These are phyloP conservation scores for Geum urbanum DNA, from an alignment of 306 rosid genomes.

Conservation along the genomic window DNA sequence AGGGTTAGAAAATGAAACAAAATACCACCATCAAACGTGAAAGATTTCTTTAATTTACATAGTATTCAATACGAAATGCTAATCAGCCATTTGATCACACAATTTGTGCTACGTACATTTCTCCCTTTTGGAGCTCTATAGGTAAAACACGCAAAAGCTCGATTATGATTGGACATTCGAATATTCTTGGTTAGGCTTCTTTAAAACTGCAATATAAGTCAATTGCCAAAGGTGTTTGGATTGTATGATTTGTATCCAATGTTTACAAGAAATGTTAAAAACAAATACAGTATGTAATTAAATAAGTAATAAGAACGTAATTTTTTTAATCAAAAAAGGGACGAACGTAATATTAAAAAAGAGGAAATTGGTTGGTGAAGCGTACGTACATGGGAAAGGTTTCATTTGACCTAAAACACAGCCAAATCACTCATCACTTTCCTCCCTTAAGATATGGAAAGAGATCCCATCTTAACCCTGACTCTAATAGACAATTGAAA, in stretches of 20 bases:
- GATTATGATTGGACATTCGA: background rate
- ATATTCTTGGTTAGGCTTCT: background rate
- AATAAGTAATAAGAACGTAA: background rate
- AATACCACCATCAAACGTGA: background rate
- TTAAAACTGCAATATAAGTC: background rate
- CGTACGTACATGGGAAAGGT: background rate
- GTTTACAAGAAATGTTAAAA: background rate
- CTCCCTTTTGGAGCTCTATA: too few species aligned
- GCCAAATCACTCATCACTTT: slow-evolving; percentile 7
- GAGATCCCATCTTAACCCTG: slow-evolving; percentile 1
- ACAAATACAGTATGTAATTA: too few species aligned
- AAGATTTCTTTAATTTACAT: background rate
- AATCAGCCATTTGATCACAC: background rate
- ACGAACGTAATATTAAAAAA: background rate
- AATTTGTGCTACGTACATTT: too few species aligned
- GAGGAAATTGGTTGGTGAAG: slow-evolving; percentile 4
- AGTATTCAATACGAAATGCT: background rate
- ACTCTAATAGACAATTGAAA: slow-evolving; percentile 2
- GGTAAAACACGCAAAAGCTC: background rate
- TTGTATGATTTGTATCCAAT: background rate
- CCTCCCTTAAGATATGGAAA: background rate
- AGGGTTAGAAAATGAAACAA: background rate
- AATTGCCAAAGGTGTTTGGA: background rate
- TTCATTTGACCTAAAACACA: slow-evolving; percentile 11
- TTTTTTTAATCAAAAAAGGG: too few species aligned